These are phyloP conservation scores for Diaporthe caulivora DNA, from an alignment of 2,329 filamentous ascomycete species.

Conservation along the genomic window DNA sequence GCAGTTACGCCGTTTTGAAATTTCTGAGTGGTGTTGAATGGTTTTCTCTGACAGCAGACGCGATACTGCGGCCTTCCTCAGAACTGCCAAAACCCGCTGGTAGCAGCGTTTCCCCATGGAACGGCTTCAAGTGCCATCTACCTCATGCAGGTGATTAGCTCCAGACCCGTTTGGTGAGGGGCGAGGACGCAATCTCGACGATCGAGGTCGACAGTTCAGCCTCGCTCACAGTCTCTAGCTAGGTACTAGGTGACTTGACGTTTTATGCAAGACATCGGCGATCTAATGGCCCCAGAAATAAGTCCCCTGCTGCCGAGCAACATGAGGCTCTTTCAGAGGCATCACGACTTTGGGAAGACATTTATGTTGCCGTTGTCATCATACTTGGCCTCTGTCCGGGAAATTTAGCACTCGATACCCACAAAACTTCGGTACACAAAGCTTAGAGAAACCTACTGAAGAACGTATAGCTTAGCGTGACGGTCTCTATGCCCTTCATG, in stretches of 20 bases:
- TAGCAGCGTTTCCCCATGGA: not conserved
- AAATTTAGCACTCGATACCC: constrained; percentile 49
- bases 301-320: not conserved
- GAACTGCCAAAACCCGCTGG: not conserved
- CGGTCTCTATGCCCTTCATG: constrained; percentile 94
- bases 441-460: constrained; percentile 79
- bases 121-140: not conserved
- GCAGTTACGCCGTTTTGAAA: not conserved
- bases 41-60: not conserved
- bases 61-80: not conserved
- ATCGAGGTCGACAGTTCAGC: not conserved
- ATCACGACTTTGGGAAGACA: constrained; percentile 44
- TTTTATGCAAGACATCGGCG: not conserved
- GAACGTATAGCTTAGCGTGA: constrained; percentile 97
- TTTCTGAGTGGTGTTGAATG: constrained; percentile 22
- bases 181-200: not conserved
- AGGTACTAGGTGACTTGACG: not conserved
- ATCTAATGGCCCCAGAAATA: not conserved
- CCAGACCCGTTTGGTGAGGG: not conserved
- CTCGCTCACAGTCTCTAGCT: not conserved
- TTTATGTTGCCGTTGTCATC: constrained; percentile 81
- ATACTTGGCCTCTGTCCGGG: constrained; percentile 78
- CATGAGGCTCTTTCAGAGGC: not conserved
- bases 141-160: not conserved
- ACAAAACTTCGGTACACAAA: not conserved